Evolutionary conservation across 305 asterid genomes (phyloP).

Genomic region (Fraxinus ornus): DNA sequence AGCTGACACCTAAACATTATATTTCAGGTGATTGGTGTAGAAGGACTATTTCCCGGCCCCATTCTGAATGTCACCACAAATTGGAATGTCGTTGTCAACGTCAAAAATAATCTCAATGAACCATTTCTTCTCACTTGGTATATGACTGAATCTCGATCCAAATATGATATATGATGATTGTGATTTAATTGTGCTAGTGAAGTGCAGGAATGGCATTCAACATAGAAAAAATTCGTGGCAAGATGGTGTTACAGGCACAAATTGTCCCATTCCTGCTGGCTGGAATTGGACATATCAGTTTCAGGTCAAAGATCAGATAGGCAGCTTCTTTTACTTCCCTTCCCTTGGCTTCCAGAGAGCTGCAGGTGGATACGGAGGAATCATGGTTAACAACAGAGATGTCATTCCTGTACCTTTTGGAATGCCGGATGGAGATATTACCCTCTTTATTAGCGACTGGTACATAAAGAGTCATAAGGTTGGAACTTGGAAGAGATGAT

Average conservation of each 20-base stretch:
- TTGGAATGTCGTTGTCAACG: conserved; percentile 87
- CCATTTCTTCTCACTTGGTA: conserved; percentile 93
- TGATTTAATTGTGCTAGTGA: conserved; percentile 31
- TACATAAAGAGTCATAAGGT: conserved; percentile 84
- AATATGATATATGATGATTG: conserved; percentile 18
- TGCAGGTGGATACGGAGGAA: conserved; percentile 91
- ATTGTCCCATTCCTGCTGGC: conserved; percentile 88
- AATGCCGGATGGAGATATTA: conserved; percentile 78
- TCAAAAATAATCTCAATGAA: conserved; percentile 78
- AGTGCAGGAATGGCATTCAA: conserved; percentile 88
- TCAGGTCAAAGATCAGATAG: conserved; percentile 95
- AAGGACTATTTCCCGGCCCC: conserved; percentile 89
- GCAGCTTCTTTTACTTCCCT: conserved; percentile 92
- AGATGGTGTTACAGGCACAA: conserved; percentile 86
- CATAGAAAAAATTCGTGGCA: conserved; percentile 88
- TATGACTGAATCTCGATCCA: conserved; percentile 12
- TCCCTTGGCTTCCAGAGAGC: conserved; percentile 76
- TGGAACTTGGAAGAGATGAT: conserved; percentile 35
- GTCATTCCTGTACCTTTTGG: conserved; percentile 77
- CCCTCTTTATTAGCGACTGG: conserved; percentile 82
- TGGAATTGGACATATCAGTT: conserved; percentile 98
- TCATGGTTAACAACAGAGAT: conserved; percentile 71
- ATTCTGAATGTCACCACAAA: conserved; percentile 82
- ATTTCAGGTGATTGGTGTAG: conserved; percentile 78
- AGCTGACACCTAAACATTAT: conserved; percentile 22